These are phyloP conservation scores for Cystobasidium slooffiae DNA, from an alignment of 1,284 basidiomycete species.

Conservation along the genomic window DNA sequence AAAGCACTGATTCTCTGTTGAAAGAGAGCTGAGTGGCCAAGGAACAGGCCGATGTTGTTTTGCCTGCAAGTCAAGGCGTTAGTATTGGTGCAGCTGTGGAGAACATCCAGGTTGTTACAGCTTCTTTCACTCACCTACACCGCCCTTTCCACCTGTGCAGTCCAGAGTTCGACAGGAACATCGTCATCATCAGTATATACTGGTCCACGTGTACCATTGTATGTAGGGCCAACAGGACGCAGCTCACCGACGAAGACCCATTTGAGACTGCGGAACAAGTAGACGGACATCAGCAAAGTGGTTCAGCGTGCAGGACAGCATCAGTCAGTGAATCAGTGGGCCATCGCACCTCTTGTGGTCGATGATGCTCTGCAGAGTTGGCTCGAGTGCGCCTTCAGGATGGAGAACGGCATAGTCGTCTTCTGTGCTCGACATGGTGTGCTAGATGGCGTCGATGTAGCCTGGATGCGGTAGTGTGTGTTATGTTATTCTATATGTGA, in stretches of 20 bases:
- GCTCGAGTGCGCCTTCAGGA: conserved; percentile 36
- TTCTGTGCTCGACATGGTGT: background rate
- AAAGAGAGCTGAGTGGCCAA: conserved; percentile 90
- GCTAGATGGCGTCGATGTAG: conserved; percentile 3
- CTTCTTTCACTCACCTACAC: conserved; percentile 45
- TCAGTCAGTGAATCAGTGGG: too few species aligned
- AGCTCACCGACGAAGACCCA: conserved; percentile 55
- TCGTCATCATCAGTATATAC: too few species aligned
- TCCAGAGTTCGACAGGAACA: background rate
- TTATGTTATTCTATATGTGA: too few species aligned
- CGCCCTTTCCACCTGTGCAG: conserved; percentile 49
- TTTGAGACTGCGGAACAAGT: conserved; percentile 30
- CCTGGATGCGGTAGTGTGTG: too few species aligned
- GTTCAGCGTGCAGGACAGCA: background rate
- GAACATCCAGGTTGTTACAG: background rate
- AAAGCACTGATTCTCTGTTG: conserved; percentile 83
- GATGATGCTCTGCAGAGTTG: conserved; percentile 49
- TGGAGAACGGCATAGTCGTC: conserved; percentile 40
- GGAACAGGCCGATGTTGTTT: conserved; percentile 94
- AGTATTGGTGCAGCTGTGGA: background rate
- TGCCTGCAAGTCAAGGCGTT: conserved; percentile 64
- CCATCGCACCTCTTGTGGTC: conserved; percentile 47
- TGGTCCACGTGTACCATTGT: too few species aligned
- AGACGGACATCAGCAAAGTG: background rate
- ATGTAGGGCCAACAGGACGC: background rate